Evolutionary conservation across 1,284 basidiomycete species (phyloP), one percentile per base, ranked within the genome.

Genomic region (Spongispora temasekensis): DNA sequence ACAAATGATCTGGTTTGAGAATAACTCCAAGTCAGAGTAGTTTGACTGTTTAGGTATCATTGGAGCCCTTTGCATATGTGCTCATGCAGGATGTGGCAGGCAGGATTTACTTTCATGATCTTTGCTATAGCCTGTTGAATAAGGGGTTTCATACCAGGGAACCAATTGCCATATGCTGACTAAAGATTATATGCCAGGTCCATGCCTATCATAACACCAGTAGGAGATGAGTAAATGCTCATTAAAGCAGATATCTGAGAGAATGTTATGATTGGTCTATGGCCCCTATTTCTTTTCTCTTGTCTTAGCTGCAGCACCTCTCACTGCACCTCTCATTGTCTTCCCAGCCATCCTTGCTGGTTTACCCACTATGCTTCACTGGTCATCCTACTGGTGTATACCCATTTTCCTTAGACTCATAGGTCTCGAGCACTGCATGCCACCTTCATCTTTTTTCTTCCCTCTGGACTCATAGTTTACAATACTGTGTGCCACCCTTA

Each of bases 1-100:
- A 88, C 97, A 99, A 67, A 99, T 98, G 76, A 99, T 97, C 77
- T 98, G 97, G 78, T 99, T 99, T n/a, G 94, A 96, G 83, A 98
- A 98, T 53, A 98, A 78, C 78, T 98, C 96, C 5, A 95, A 97
- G 76, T 98, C 96, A 5, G 95, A 97, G 76, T 98, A 96, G 78
- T 98, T 98, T 93, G 93, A 70, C 95, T 97, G 83, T 97, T 98
- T 70, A 99, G 82, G 78, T 99, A 99, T 53, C 99, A 83, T 78
- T 99, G 97, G 21, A 99, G 84, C 77, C 96, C 95, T 81, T 99
- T 99, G 70, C 97, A 88, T 70, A 99, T 97, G 80, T 97, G 97
- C 79, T 99, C 97, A 56, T 97, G 92, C 60, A 99, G 80, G 35
- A 99, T 97, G 74, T 98, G 97, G 59, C 94, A 89, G n/a, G 97